These are phyloP conservation scores for Cadophora luteo-olivacea DNA, from an alignment of 2,329 filamentous ascomycete species.

Conservation along the genomic window DNA sequence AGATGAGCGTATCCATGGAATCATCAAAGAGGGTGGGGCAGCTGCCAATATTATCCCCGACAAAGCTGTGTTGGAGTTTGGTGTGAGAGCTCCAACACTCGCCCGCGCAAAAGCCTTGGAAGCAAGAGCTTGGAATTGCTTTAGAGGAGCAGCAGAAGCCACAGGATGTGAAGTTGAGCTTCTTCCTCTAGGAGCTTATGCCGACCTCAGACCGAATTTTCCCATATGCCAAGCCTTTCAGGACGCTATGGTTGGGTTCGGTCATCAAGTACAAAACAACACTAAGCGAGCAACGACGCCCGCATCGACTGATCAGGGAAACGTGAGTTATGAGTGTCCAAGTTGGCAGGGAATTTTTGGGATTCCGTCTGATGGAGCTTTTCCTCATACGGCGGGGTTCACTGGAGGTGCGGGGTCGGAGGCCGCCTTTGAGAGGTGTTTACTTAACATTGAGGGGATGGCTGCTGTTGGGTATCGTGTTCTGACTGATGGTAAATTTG, in stretches of 20 bases:
- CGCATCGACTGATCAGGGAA: slow-evolving; percentile 12
- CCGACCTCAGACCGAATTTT: background rate
- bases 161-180: slow-evolving; percentile 11
- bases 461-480: slow-evolving; percentile 1
- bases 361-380: background rate
- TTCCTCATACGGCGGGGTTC: slow-evolving; percentile 6
- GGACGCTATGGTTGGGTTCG: background rate
- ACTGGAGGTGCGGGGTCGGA: background rate
- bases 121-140: slow-evolving; percentile 6
- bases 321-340: slow-evolving; percentile 16
- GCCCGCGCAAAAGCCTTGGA: background rate
- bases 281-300: background rate
- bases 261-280: background rate
- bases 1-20: slow-evolving; percentile 16
- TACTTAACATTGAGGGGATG: slow-evolving; percentile 8
- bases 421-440: background rate
- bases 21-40: slow-evolving; percentile 11
- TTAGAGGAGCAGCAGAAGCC: background rate
- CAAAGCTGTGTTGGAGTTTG: background rate
- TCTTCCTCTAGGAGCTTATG: background rate
- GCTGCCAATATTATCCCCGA: slow-evolving; percentile 11
- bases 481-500: slow-evolving; percentile 3
- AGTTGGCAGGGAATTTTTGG: background rate
- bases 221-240: slow-evolving; percentile 5
- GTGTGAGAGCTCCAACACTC: background rate